Base-by-base conservation (phyloP, 768 basidiomycete species). In the Peribolospora kevripleyi region DNA sequence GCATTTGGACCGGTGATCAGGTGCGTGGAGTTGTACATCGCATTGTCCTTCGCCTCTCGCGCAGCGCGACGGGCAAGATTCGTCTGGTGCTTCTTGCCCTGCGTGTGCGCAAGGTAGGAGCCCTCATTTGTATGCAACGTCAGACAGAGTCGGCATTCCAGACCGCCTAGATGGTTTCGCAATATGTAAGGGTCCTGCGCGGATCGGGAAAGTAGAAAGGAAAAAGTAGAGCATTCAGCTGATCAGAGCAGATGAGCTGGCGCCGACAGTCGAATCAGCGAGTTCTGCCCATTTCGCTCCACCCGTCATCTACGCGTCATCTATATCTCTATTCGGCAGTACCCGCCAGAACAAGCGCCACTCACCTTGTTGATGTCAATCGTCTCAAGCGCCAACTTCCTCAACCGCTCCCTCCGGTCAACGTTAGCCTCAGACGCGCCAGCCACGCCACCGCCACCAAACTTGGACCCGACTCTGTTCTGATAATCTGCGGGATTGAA, bases 121-220 rank as follows among this genome's bases (percentile, higher is more conserved):
- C 93, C 93, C 70, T 98, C 93, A 63, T 97, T 97, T n/a, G 91
- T 95, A 70, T 98, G 93, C 8, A 98, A 76, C 0, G 93, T 98
- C 50, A 98, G 71, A 68, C 93, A 97, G 39, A 98, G 76, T 63
- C 90, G 84, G 72, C 93, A 98, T 77, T 97, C 91, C 46, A 97
- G 77, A 7, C 90, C 95, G 46, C 93, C 93, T 56, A 98, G 76
- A 68, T 98, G 93, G 67, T 95, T 98, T 69, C 91, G 85, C 43
- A 98, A 78, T 66, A 98, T 95, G 68, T 95, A 97, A 6, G 91
- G 91, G 70, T 97, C 91, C 86, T 84, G 55, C 13, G 50, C 8
- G 36, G 3, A 9, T 41, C 6, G 11, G 61, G 43, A 54, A 55
- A 3, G 11, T 4, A 50, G 54, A 25, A 25, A 25, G 1, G 25